Base-by-base conservation (phyloP, 176 grass and related monocot genomes). In the Dactylis glomerata region DNA sequence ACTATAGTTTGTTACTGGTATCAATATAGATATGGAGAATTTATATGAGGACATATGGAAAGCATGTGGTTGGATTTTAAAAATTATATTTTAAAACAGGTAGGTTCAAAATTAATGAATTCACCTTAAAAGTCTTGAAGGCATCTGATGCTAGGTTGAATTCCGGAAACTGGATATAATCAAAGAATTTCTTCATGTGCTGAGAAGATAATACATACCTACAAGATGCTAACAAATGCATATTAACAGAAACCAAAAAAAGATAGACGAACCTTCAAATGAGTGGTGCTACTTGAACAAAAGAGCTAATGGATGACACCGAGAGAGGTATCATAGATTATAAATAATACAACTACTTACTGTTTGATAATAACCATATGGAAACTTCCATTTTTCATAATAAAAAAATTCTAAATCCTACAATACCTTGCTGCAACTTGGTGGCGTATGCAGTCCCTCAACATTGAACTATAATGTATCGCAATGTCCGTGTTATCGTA, bases 61-160 rank as follows among this genome's bases (percentile, higher is more conserved):
- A 71, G 8, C 36, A 82, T n/a, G 36, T 14, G 26, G 3, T 1
- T 12, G 26, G 2, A 16, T 20, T 55, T 58, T 9, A 0, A 11
- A 37, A 80, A 19, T 13, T 10, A 11, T 83, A 1, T 3, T 72
- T 55, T 3, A 13, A 0, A 71, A 27, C 5, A 44, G 3, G 24
- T 17, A 24, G 26, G 1, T 26, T n/a, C 0, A 38, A 31, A 15
- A 2, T 57, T 26, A 4, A 42, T 19, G 2, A 52, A 62, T 37
- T 76, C 3, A 89, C 92, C 87, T 94, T 94, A 89, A 91, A 94
- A 19, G 92, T 94, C 50, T 86, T 88, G 73, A 84, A 94, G 15
- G 87, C 59, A 80, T 94, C 89, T 16, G 92, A 82, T 66, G 89
- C 67, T 34, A 87, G n/a, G 36, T 89, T 91, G 28, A 94, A 94